A percentile compares a stretch with the other conserved stretches of the same genome.
Evolutionary conservation across 139 green algal genomes (phyloP).

Genomic region (Haematococcus sp.): DNA sequence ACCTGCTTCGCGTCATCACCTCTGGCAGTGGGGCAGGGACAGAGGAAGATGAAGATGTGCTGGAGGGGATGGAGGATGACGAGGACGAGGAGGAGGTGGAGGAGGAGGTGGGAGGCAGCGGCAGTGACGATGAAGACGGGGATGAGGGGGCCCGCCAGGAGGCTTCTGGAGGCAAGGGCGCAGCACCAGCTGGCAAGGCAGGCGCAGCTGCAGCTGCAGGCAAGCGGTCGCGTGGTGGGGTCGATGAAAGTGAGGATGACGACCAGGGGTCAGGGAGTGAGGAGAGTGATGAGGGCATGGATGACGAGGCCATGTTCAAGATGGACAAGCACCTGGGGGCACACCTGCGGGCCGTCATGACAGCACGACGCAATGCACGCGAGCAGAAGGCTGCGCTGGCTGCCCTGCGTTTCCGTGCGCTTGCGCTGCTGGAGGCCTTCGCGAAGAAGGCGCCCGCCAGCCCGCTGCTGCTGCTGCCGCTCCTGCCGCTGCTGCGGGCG

Average conservation of each 20-base stretch:
- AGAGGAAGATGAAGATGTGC: slow-evolving; percentile 19
- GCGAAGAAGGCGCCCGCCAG: slow-evolving; percentile 64
- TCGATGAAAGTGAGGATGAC: background rate
- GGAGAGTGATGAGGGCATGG: background rate
- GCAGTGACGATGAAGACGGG: slow-evolving; percentile 13
- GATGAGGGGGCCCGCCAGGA: slow-evolving; percentile 1
- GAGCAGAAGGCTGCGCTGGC: slow-evolving; percentile 46
- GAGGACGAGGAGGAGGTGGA: slow-evolving; percentile 12
- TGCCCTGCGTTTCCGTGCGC: slow-evolving; percentile 66
- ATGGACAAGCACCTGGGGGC: slow-evolving; percentile 63
- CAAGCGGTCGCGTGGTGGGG: no score
- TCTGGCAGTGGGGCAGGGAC: slow-evolving; percentile 28
- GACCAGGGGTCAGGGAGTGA: background rate
- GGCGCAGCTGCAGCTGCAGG: background rate
- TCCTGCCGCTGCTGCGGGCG: slow-evolving; percentile 54
- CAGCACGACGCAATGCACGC: slow-evolving; percentile 20
- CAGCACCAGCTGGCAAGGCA: background rate
- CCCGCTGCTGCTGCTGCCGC: slow-evolving; percentile 42
- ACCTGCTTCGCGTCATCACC: slow-evolving; percentile 65
- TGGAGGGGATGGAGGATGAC: slow-evolving; percentile 8
- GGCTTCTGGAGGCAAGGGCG: background rate
- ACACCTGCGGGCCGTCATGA: slow-evolving; percentile 39
- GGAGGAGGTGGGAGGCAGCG: slow-evolving; percentile 3
- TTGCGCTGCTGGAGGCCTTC: slow-evolving; percentile 63
- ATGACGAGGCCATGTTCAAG: slow-evolving; percentile 59